These are phyloP conservation scores for Metahyphopichia silvanorum DNA, from an alignment of 805 yeast species.

Conservation along the genomic window DNA sequence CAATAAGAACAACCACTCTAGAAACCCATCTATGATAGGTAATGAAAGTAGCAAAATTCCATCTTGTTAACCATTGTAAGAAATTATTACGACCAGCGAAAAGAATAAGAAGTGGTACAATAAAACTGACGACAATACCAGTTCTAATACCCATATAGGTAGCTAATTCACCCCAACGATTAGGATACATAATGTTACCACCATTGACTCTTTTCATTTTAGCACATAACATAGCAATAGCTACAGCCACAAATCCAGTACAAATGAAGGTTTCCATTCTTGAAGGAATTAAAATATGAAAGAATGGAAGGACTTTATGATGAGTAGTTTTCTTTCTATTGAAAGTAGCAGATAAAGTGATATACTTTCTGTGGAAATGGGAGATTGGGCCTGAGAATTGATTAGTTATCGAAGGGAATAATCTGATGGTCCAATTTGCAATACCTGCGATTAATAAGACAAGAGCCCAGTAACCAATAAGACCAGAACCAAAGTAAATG, in stretches of 20 bases:
- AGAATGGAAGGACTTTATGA: slow-evolving; percentile 5
- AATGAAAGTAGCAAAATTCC: slow-evolving; percentile 54
- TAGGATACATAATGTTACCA: slow-evolving; percentile 20
- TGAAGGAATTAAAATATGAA: slow-evolving; percentile 26
- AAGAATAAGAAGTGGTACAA: slow-evolving; percentile 52
- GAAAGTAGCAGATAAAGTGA: slow-evolving; percentile 29
- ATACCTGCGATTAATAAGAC: slow-evolving; percentile 41
- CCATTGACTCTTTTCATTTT: slow-evolving; percentile 13
- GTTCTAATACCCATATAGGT: slow-evolving; percentile 12
- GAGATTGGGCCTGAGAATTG: slow-evolving; percentile 24
- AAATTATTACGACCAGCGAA: slow-evolving; percentile 70
- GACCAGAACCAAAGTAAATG: slow-evolving; percentile 19
- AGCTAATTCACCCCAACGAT: slow-evolving; percentile 16
- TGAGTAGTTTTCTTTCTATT: slow-evolving; percentile 15
- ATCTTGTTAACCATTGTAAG: slow-evolving; percentile 52
- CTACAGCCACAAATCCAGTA: slow-evolving; percentile 19
- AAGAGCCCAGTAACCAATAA: slow-evolving; percentile 48
- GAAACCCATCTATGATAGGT: slow-evolving; percentile 62
- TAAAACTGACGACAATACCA: slow-evolving; percentile 38
- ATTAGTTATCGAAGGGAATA: slow-evolving; percentile 35
- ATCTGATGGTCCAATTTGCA: slow-evolving; percentile 35
- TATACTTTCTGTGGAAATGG: slow-evolving; percentile 20
- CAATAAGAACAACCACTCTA: slow-evolving; percentile 41
- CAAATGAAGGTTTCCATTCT: slow-evolving; percentile 23
- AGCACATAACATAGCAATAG: slow-evolving; percentile 18